Evolutionary conservation across 2,329 filamentous ascomycete species (phyloP).

Genomic region (Apiospora arundinis): DNA sequence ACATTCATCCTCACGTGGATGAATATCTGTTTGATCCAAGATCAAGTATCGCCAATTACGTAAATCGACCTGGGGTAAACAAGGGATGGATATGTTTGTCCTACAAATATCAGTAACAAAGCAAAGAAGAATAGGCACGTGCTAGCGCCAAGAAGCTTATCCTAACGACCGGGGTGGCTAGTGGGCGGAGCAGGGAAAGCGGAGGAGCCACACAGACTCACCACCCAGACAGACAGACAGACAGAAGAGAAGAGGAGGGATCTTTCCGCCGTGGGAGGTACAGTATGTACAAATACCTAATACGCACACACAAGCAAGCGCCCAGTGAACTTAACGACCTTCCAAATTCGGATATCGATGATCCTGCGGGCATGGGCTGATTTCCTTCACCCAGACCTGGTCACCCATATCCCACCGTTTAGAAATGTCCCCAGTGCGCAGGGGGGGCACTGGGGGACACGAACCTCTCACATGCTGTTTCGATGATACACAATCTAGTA

Average conservation of each 20-base stretch:
- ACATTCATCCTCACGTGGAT: neutral
- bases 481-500: neutral
- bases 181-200: neutral
- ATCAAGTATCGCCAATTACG: neutral
- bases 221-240: too few species aligned
- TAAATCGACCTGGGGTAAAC: slow-evolving; percentile 5
- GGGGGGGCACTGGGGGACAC: neutral
- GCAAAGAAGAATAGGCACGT: neutral
- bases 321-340: slow-evolving; percentile 4
- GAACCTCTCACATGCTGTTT: neutral
- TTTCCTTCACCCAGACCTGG: neutral
- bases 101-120: neutral
- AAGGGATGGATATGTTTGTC: neutral
- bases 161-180: slow-evolving; percentile 19
- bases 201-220: slow-evolving; percentile 3
- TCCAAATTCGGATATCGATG: slow-evolving; percentile 1
- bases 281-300: neutral
- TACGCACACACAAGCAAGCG: neutral
- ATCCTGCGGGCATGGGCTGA: slow-evolving; percentile 16
- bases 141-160: slow-evolving; percentile 23
- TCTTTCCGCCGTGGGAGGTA: neutral
- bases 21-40: neutral
- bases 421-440: neutral
- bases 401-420: neutral
- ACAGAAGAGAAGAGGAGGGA: neutral